These are phyloP conservation scores for Scedosporium minutisporum DNA, from an alignment of 2,329 filamentous ascomycete species.

Conservation along the genomic window DNA sequence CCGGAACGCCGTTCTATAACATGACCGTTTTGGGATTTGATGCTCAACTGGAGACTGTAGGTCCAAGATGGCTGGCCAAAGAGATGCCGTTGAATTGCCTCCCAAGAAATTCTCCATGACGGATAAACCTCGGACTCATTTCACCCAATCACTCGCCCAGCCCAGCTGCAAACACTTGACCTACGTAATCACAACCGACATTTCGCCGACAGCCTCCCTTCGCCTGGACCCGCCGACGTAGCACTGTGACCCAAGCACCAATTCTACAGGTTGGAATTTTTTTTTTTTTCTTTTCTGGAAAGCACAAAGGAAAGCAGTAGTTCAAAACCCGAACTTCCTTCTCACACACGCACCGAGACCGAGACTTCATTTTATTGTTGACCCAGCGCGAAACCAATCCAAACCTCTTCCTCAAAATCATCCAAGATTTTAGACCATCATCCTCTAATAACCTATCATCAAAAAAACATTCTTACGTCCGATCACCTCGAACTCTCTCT, in stretches of 20 bases:
- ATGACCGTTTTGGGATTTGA: neutral
- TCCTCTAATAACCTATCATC: neutral
- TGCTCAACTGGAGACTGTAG: neutral
- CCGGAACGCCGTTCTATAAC: neutral
- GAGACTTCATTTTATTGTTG: neutral
- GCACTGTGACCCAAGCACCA: neutral
- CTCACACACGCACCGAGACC: slow-evolving; percentile 1
- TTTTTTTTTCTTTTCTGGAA: neutral
- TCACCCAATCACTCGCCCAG: neutral
- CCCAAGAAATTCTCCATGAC: neutral
- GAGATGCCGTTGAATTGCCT: no score
- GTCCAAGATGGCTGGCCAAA: neutral
- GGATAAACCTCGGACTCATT: neutral
- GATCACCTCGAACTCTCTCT: neutral
- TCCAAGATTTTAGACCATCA: neutral
- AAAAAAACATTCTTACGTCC: neutral
- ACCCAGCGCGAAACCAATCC: neutral
- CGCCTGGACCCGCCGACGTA: neutral
- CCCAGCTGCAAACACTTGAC: neutral
- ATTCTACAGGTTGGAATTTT: slow-evolving; percentile 3
- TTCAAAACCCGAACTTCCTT: slow-evolving; percentile 5
- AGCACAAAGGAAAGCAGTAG: slow-evolving; percentile 5
- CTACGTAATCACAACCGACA: neutral
- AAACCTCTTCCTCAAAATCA: neutral
- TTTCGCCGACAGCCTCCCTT: slow-evolving; percentile 4